Conservation (phyloP, 176 grass and related monocot genomes). For the Cocos nucifera region DNA sequence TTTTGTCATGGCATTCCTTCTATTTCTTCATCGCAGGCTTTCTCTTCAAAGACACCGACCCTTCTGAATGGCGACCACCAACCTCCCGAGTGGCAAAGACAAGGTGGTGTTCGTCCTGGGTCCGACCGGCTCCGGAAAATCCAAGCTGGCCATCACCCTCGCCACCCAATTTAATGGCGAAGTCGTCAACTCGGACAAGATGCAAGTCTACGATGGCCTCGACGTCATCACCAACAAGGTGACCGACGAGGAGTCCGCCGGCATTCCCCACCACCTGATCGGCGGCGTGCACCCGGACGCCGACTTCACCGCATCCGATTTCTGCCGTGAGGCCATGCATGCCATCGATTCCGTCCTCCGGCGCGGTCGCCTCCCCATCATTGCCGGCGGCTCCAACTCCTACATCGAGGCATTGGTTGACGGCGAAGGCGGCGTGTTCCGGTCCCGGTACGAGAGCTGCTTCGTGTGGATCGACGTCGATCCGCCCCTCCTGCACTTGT, state of each 20-base stretch:
- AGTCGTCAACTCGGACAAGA: conserved; percentile 85
- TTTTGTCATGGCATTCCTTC: too few species aligned
- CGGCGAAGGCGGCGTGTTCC: conserved; percentile 47
- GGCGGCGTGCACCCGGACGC: conserved; percentile 46
- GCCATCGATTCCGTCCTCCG: conserved; percentile 12
- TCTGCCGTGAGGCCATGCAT: conserved; percentile 37
- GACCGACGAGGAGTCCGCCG: conserved; percentile 34
- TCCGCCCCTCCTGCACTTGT: conserved; percentile 38
- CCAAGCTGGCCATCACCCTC: conserved; percentile 67
- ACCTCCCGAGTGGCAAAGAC: conserved; percentile 4
- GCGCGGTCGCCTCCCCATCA: conserved; percentile 37
- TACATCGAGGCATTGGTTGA: conserved; percentile 80
- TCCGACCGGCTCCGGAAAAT: conserved; percentile 89
- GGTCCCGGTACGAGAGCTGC: conserved; percentile 51
- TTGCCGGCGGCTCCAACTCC: conserved; percentile 86
- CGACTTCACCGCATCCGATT: conserved; percentile 62
- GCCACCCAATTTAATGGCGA: conserved; percentile 54
- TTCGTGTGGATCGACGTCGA: conserved; percentile 92
- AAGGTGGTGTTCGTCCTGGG: conserved; percentile 82
- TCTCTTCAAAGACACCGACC: too few species aligned
- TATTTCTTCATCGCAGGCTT: too few species aligned
- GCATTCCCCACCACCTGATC: conserved; percentile 70
- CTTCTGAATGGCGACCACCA: too few species aligned
- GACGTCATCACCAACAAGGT: conserved; percentile 83
- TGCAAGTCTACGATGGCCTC: conserved; percentile 63